These are phyloP conservation scores for Heterobasidion annosum DNA, from an alignment of 1,284 basidiomycete genomes.

Conservation along the genomic window DNA sequence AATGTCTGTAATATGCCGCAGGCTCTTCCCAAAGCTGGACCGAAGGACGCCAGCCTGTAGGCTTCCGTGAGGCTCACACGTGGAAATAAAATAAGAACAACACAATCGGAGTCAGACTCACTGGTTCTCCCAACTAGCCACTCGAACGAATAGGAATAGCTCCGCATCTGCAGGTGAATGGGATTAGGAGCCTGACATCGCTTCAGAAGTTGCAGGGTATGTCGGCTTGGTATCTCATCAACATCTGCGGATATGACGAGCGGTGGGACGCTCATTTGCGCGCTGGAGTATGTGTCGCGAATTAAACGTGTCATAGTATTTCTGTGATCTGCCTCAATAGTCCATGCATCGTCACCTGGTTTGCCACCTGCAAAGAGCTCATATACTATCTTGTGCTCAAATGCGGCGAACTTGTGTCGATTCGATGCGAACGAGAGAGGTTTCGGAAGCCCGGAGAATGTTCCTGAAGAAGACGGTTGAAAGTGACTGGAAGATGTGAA, in stretches of 20 bases:
- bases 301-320: background rate
- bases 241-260: conserved; percentile 63
- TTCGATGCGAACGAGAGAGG: background rate
- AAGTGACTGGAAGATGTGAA: too few species aligned
- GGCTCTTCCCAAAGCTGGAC: background rate
- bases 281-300: conserved; percentile 11
- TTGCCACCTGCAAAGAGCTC: background rate
- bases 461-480: background rate
- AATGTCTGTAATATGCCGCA: background rate
- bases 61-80: background rate
- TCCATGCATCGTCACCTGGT: background rate
- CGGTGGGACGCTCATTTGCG: conserved; percentile 22
- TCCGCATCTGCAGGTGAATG: background rate
- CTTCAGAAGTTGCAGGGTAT: conserved; percentile 48
- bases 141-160: background rate
- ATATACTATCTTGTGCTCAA: background rate
- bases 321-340: background rate
- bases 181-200: conserved; percentile 36
- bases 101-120: too few species aligned
- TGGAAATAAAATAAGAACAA: too few species aligned
- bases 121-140: too few species aligned
- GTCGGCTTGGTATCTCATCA: conserved; percentile 56
- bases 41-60: background rate
- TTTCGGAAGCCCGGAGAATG: background rate
- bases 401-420: background rate